A percentile compares a stretch with the other conserved stretches of the same genome.
phyloP scores from a whole-genome alignment of 2,329 filamentous ascomycete genomes.

The Amauroascus verrucosus region DNA sequence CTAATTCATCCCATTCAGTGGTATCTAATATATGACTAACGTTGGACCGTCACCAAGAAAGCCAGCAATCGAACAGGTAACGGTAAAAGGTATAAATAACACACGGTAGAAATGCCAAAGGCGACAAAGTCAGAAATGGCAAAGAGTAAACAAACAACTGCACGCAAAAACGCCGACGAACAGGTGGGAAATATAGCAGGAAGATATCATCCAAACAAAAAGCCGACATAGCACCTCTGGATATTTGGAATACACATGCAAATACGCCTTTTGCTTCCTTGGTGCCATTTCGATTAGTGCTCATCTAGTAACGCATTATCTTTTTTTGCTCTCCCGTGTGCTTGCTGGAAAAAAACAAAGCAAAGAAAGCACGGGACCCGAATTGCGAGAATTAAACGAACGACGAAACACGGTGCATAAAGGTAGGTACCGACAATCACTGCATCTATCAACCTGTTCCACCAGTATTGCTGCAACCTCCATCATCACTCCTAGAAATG shows the following conservation, averaged over 20 bases:
- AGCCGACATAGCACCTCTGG: constrained; percentile 3
- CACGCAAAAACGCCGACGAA: neutral
- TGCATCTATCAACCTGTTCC: neutral
- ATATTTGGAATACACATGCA: constrained; percentile 1
- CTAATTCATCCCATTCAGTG: constrained; percentile 8
- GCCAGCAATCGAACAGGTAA: constrained; percentile 1
- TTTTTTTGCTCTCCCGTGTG: neutral
- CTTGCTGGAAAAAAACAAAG: neutral
- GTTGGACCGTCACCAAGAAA: constrained; percentile 1
- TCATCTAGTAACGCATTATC: neutral
- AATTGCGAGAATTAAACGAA: neutral
- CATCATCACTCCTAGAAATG: neutral
- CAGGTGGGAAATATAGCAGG: neutral
- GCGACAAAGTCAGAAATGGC: neutral
- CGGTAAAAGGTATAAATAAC: constrained; percentile 7
- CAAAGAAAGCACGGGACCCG: neutral
- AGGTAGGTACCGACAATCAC: neutral
- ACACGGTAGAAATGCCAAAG: constrained; percentile 9
- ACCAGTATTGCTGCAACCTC: neutral
- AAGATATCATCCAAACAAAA: constrained; percentile 9
- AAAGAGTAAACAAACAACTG: neutral
- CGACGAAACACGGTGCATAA: neutral
- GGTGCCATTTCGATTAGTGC: neutral
- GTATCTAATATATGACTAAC: constrained; percentile 9
- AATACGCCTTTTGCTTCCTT: constrained; percentile 4